phyloP scores from a whole-genome alignment of 768 basidiomycete genomes.

The Steccherinum ochraceum region DNA sequence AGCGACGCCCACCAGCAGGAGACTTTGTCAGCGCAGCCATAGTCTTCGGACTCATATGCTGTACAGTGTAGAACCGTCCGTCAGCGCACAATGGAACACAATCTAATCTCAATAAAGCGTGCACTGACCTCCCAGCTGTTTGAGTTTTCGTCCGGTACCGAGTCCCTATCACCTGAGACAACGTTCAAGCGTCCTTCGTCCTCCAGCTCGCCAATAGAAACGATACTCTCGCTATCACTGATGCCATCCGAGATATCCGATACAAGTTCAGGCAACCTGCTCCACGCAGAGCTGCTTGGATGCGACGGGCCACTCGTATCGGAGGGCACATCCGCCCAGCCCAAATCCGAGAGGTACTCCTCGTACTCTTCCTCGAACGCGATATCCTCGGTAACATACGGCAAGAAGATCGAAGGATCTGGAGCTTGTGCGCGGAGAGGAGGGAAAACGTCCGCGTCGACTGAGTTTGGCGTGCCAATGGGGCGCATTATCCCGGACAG shows the following conservation, averaged over 20 bases:
- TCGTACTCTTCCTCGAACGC: constrained; percentile 97
- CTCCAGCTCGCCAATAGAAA: constrained; percentile 81
- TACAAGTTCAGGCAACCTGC: constrained; percentile 72
- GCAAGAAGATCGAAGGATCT: constrained; percentile 77
- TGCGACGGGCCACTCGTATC: constrained; percentile 26
- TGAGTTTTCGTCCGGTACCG: constrained; percentile 64
- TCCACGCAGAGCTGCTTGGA: constrained; percentile 61
- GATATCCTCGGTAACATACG: constrained; percentile 89
- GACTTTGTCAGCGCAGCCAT: constrained; percentile 92
- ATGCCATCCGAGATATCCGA: constrained; percentile 81
- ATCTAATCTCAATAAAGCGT: constrained; percentile 1
- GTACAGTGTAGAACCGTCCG: constrained; percentile 7
- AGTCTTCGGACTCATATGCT: constrained; percentile 97
- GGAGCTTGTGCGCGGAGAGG: constrained; percentile 84
- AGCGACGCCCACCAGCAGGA: constrained; percentile 64
- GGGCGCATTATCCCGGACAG: constrained; percentile 70
- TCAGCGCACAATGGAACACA: too few relatives aligned
- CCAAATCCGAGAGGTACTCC: constrained; percentile 87
- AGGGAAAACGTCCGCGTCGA: constrained; percentile 92
- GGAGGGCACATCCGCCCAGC: constrained; percentile 56
- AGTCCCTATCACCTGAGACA: constrained; percentile 54
- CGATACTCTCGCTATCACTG: constrained; percentile 92
- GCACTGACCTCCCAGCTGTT: constrained; percentile 92
- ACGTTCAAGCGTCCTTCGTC: constrained; percentile 67
- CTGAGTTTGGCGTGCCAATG: constrained; percentile 66